Evolutionary conservation across 495 filamentous ascomycete species (phyloP).

Genomic region (Aspergillus mulundensis): DNA sequence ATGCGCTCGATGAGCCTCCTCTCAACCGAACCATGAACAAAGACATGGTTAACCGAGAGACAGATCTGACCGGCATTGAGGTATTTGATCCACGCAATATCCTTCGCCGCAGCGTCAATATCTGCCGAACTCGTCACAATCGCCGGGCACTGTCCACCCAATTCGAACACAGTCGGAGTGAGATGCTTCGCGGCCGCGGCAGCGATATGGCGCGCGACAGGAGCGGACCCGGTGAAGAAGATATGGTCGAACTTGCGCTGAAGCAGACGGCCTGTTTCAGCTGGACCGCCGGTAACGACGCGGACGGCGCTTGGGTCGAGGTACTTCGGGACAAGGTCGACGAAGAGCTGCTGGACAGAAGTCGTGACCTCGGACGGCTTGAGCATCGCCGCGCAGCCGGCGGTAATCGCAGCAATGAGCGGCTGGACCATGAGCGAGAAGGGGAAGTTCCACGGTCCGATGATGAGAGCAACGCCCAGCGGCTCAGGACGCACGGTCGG

Average conservation of each 20-base stretch:
- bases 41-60: slow-evolving; percentile 76
- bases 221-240: slow-evolving; percentile 75
- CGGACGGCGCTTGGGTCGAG: slow-evolving; percentile 65
- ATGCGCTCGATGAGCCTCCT: slow-evolving; percentile 64
- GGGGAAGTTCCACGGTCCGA: slow-evolving; percentile 89
- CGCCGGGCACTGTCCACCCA: slow-evolving; percentile 82
- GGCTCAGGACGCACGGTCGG: slow-evolving; percentile 60
- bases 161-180: slow-evolving; percentile 76
- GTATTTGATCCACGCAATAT: slow-evolving; percentile 76
- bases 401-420: slow-evolving; percentile 77
- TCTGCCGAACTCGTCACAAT: slow-evolving; percentile 77
- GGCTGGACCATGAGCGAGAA: slow-evolving; percentile 68
- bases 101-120: slow-evolving; percentile 65
- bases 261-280: slow-evolving; percentile 70
- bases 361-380: slow-evolving; percentile 79
- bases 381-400: slow-evolving; percentile 75
- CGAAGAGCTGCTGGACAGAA: slow-evolving; percentile 63
- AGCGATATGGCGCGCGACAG: slow-evolving; percentile 75
- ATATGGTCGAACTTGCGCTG: slow-evolving; percentile 89
- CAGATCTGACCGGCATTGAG: slow-evolving; percentile 72
- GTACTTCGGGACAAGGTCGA: slow-evolving; percentile 63
- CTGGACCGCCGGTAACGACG: slow-evolving; percentile 69
- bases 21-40: slow-evolving; percentile 66
- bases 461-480: slow-evolving; percentile 72
- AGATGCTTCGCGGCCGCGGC: slow-evolving; percentile 86